These are phyloP conservation scores for Larix kaempferi DNA, from an alignment of 75 land plant species.

Conservation along the genomic window DNA sequence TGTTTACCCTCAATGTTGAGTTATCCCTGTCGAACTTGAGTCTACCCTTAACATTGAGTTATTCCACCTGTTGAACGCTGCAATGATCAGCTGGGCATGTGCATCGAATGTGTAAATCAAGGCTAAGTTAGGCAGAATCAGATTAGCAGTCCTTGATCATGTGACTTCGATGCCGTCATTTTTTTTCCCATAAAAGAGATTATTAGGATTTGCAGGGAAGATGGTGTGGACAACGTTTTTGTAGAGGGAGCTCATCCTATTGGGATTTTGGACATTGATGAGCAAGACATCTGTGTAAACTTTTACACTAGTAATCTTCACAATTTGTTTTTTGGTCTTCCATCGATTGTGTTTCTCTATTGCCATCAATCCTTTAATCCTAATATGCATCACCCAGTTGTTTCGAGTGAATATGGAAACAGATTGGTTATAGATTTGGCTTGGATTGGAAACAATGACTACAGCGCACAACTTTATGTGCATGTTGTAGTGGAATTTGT, in stretches of 20 bases:
- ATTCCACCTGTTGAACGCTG: no score
- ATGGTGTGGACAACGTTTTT: constrained; percentile 42
- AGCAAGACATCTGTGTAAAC: constrained; percentile 43
- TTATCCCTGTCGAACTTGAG: no score
- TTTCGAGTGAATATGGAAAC: no score
- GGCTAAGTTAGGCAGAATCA: constrained; percentile 10
- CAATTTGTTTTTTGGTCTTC: constrained; percentile 51
- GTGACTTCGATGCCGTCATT: constrained; percentile 37
- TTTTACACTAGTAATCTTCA: constrained; percentile 49
- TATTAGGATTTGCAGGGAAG: constrained; percentile 31
- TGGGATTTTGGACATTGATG: constrained; percentile 33
- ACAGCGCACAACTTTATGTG: constrained; percentile 42
- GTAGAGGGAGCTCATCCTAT: constrained; percentile 53
- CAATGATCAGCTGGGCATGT: no score
- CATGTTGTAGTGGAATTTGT: constrained; percentile 34
- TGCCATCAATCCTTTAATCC: constrained; percentile 20
- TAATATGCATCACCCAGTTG: no score
- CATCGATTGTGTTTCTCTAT: constrained; percentile 36
- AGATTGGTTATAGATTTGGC: constrained; percentile 32
- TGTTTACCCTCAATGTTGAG: no score
- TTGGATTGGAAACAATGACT: constrained; percentile 55
- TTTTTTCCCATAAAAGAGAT: constrained; percentile 31
- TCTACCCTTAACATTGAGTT: no score
- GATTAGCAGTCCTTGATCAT: no score
- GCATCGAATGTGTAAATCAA: constrained; percentile 16